Conservation (phyloP, 345 rosid species). For the Erysimum cheiranthoides region DNA sequence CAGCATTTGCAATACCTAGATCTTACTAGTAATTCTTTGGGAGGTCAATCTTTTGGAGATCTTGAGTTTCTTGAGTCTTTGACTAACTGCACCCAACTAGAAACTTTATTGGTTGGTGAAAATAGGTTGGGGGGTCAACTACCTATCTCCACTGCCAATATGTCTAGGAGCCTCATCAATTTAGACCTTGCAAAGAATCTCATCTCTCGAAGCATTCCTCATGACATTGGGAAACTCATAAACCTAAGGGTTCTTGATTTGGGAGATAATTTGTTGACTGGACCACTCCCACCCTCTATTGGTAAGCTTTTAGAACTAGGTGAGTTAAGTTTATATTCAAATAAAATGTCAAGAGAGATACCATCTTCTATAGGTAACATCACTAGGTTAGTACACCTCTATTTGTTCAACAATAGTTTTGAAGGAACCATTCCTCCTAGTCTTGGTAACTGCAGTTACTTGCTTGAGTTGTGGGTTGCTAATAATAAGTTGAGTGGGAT, state of each 20-base stretch:
- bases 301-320: not conserved
- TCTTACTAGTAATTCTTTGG: not conserved
- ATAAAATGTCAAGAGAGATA: constrained; percentile 21
- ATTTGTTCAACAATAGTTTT: constrained; percentile 1
- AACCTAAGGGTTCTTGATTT: not conserved
- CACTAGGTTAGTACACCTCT: not conserved
- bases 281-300: constrained; percentile 24
- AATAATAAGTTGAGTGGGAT: constrained; percentile 39
- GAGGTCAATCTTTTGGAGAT: not conserved
- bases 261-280: not conserved
- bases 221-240: constrained; percentile 10
- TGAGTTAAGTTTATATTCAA: not conserved
- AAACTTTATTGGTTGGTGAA: not conserved
- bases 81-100: constrained; percentile 5
- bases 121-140: constrained; percentile 7
- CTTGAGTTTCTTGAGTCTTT: constrained; percentile 14
- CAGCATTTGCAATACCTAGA: not conserved
- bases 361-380: constrained; percentile 21
- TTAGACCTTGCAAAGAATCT: not conserved
- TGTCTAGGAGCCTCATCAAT: not conserved
- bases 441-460: not conserved
- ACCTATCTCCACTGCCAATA: not conserved
- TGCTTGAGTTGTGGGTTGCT: not conserved
- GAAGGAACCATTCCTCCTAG: constrained; percentile 27
- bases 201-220: constrained; percentile 16